phyloP scores from a whole-genome alignment of 345 rosid species.

The Syzygium aqueum region DNA sequence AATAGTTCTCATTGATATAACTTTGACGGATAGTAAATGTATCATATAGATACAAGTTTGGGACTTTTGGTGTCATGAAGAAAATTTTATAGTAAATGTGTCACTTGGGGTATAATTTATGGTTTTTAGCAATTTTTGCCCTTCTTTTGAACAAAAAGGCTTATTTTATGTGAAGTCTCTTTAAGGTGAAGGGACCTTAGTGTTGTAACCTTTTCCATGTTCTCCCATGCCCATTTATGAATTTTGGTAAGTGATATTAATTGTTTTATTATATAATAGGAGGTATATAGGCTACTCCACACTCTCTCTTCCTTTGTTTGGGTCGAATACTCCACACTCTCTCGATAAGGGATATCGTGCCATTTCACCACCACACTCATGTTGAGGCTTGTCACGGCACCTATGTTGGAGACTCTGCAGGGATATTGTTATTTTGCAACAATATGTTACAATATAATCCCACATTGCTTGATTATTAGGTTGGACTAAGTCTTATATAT shows the following conservation, averaged over 20 bases:
- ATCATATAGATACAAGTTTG: too few species aligned
- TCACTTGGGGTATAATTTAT: too few species aligned
- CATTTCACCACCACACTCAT: not conserved
- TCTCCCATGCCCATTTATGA: not conserved
- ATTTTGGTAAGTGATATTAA: not conserved
- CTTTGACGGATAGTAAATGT: too few species aligned
- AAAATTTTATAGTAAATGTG: too few species aligned
- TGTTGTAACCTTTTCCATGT: not conserved
- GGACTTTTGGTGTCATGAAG: too few species aligned
- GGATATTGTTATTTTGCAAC: not conserved
- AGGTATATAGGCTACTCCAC: not conserved
- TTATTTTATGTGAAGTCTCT: not conserved
- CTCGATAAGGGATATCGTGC: not conserved
- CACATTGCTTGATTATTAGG: not conserved
- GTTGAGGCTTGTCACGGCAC: not conserved
- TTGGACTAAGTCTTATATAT: not conserved
- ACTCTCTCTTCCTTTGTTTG: not conserved
- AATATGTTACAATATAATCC: not conserved
- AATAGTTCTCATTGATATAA: too few species aligned
- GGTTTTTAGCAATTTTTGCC: too few species aligned
- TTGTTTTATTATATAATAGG: not conserved
- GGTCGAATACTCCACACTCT: not conserved
- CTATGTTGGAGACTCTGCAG: not conserved
- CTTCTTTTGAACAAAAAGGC: not conserved
- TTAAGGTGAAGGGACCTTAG: not conserved